Base-by-base conservation (phyloP, 192 early-diverging fungal species). In the Backusella sp. region DNA sequence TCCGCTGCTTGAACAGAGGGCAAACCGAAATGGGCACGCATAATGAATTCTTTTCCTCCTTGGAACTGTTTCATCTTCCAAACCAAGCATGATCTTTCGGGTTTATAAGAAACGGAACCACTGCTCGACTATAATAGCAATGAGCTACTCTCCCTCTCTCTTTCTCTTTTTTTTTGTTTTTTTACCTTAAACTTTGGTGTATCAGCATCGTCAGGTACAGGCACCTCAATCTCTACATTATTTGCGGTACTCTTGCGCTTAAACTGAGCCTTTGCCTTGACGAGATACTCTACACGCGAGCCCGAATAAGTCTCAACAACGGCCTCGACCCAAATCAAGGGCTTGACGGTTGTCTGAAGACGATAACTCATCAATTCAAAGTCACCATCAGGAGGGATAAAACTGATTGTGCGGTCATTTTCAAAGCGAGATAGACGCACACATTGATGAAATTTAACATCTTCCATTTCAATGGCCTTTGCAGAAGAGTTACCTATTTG, bases 21-120 rank as follows among this genome's bases (percentile, higher is more conserved):
- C 30, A 95, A 81, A 5, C 94, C 92, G 87, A 94, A 96, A 77
- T 95, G 92, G 30, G 94, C 92, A 37, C 93, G 88, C 87, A 98
- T 92, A 71, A 96, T 86, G 71, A 95, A 97, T 77, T 99, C 98
- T 84, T 98, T 98, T 70, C 96, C 96, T 52, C 98, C 98, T 72
- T 94, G 96, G 88, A 99, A 98, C 79, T 96, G 94, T 85, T 97
- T 97, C 76, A 99, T 96, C 83, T 96, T 98, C 98, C 98, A 99
- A 15, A 99, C 93, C 68, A 98, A 88, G 42, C 95, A 93, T 46
- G 93, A 92, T 78, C 92, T 92, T 79, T 99, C 98, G 9, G 97
- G 98, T n/a, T 89, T 92, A 75, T 99, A 99, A 75, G 89, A 85
- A 53, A 95, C 97, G 9, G 90, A 91, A 0, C 98, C 98, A 76